phyloP scores from a whole-genome alignment of 1,139 yeast genomes.

The Maudiozyma humilis region DNA sequence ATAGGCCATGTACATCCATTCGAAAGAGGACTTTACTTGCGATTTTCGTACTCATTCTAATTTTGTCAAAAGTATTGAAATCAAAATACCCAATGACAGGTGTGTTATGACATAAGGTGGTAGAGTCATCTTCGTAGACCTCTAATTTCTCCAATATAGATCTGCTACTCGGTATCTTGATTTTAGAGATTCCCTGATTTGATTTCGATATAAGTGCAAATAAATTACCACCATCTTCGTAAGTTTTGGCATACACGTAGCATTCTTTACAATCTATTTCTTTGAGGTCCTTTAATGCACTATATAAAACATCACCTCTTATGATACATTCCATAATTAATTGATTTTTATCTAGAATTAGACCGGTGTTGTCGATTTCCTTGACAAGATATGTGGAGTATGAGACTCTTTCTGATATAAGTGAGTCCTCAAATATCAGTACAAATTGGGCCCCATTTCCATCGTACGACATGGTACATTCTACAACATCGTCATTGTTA shows the following conservation, averaged over 20 bases:
- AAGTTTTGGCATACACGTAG: constrained; percentile 41
- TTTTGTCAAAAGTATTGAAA: constrained; percentile 45
- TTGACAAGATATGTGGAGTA: constrained; percentile 47
- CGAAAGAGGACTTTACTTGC: constrained; percentile 54
- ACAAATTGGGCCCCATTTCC: constrained; percentile 61
- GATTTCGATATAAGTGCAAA: constrained; percentile 54
- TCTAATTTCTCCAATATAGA: constrained; percentile 49
- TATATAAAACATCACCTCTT: constrained; percentile 55
- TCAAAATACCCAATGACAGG: constrained; percentile 39
- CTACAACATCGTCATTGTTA: constrained; percentile 32
- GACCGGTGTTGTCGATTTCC: constrained; percentile 33
- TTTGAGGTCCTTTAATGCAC: constrained; percentile 58
- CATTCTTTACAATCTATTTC: constrained; percentile 57
- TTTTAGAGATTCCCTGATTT: constrained; percentile 55
- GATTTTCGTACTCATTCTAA: constrained; percentile 46
- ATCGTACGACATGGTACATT: constrained; percentile 41
- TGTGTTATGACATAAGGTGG: constrained; percentile 27
- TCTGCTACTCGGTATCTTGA: constrained; percentile 58
- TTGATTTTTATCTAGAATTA: constrained; percentile 43
- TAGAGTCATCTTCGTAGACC: constrained; percentile 24
- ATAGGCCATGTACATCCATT: constrained; percentile 48
- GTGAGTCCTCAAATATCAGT: constrained; percentile 62
- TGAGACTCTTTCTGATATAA: constrained; percentile 64
- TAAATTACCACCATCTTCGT: constrained; percentile 22
- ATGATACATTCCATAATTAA: constrained; percentile 58